Base-by-base conservation (phyloP, 2,329 filamentous ascomycete genomes). In the Aureobasidium leucospermi region DNA sequence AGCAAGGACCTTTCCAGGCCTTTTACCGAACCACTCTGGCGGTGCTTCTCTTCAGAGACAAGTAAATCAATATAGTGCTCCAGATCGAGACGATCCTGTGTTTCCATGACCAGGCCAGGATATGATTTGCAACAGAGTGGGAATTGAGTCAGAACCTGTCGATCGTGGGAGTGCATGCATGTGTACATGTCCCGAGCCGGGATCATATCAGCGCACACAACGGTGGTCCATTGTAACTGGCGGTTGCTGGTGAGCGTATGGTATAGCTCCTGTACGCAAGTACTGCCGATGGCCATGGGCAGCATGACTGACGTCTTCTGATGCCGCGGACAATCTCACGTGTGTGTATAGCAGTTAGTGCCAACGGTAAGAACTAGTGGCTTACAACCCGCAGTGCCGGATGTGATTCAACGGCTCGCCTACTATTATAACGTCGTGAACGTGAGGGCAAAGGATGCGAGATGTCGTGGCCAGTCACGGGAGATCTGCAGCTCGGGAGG, bases 321-420 rank as follows among this genome's bases (percentile, higher is more conserved):
- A 47, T 48, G 42, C 55, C 15, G 42, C 32, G 19, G 43, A 15
- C 23, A 23, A 10, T 23, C 55, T 58, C 55, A 58, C 55, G 55
- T 58, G 55, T 56, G 36, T 58, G 34, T 58, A 48, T 58, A 42
- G 36, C 32, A 28, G 41, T 46, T 45, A 57, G 39, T 36, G 31
- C 15, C 28, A 57, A 46, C 52, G 43, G 55, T 19, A 23, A 23
- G 2, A 13, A 42, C 55, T 58, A 58, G 43, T 41, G 43, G 28
- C 43, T 39, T 32, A n/a, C 28, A 57, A 13, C 4, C 52, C 19
- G 48, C 42, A 39, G 11, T 48, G 42, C 43, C 55, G 55, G 43
- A 5, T 11, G 34, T 13, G 2, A 23, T 32, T 9, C 34, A 58
- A 58, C 42, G 55, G 43, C 55, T 48, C 55, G 55, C 43, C 2